Evolutionary conservation across 2,329 filamentous ascomycete genomes (phyloP), one percentile per base, ranked within the genome.

Genomic region (Fusarium sp.): DNA sequence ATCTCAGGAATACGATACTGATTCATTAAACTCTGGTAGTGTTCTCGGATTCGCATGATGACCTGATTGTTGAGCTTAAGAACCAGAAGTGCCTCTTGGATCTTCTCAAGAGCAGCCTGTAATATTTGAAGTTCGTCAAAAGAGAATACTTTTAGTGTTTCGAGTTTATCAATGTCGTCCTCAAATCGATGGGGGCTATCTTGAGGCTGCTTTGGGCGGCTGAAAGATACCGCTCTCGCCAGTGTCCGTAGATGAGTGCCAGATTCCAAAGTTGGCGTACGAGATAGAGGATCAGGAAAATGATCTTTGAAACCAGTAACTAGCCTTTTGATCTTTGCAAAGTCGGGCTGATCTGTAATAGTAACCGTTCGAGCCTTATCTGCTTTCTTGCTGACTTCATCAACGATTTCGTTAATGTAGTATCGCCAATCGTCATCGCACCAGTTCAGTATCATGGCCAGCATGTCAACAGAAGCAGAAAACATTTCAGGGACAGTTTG

Each of bases 401-500:
- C 23, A 6, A 59, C 39, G 1, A 66, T 55, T 5, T 57, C 56
- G 10, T 68, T 69, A 17, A 69, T 60, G 23, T 60, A 69, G 9
- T 44, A 69, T 19, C 47, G 26, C 65, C 67, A 69, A 6, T 67
- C 50, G 0, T 63, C 56, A 12, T 69, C 67, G 6, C 62, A 66
- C 67, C 67, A 69, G 8, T 64, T 54, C 2, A 69, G 45, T 8
- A 69, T n/a, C 34, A 64, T 45, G 6, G 19, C 2, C 7, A 69
- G 36, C 6, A 56, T 9, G 1, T 67, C 65, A 4, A 69, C 4
- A 0, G 65, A 45, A 17, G 50, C 53, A 0, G 42, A 19, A 3
- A 69, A 69, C 0, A 57, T 26, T 1, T 23, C 23, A 4, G 53
- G 15, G 3, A 53, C 42, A 1, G 51, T 36, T 11, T 0, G 56